Base-by-base conservation (phyloP, 75 land plant genomes). In the Gnetum montanum region DNA sequence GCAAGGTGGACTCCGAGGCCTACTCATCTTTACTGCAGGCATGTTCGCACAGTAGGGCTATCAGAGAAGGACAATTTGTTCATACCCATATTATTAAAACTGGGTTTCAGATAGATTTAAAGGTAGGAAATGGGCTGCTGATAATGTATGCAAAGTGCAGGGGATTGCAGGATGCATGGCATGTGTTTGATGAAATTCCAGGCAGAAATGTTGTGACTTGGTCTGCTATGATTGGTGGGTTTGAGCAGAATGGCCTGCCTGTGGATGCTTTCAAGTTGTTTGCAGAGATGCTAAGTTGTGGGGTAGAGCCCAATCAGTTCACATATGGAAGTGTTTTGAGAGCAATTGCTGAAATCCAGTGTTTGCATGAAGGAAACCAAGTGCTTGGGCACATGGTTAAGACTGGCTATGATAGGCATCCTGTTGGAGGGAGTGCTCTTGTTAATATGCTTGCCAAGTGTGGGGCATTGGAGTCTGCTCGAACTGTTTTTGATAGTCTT, bases 161-260 rank as follows among this genome's bases (percentile, higher is more conserved):
- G 8, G 22, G 28, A 31, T 7, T 73, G 16, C 36, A 58, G 20
- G 67, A 57, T 29, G 69, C 69, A 7, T 29, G 18, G 3, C 29
- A 38, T 4, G 4, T 65, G 37, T 71, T 71, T 53, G 34, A 59
- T 8, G 60, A 57, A 15, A 59, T 66, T 58, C 59, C 69, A 10
- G 47, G 23, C 19, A 22, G 47, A 13, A 45, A 22, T 16, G 19
- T 19, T 20, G 22, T 16, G 18, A 20, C 47, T 22, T 53, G 40
- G 55, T 10, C 38, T 26, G 19, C 38, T 12, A 24, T 53, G 55
- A 53, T 53, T 31, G 19, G 35, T 26, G 55, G 34, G 35, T 53
- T 26, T 33, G 6, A 8, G 35, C 55, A 53, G 35, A 10, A 51
- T 35, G 57, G 58, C 20, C 16, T 34, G 34, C 43, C 7, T 23